Conservation (phyloP, 2,329 filamentous ascomycete genomes). For the Trichoderma harzianum region DNA sequence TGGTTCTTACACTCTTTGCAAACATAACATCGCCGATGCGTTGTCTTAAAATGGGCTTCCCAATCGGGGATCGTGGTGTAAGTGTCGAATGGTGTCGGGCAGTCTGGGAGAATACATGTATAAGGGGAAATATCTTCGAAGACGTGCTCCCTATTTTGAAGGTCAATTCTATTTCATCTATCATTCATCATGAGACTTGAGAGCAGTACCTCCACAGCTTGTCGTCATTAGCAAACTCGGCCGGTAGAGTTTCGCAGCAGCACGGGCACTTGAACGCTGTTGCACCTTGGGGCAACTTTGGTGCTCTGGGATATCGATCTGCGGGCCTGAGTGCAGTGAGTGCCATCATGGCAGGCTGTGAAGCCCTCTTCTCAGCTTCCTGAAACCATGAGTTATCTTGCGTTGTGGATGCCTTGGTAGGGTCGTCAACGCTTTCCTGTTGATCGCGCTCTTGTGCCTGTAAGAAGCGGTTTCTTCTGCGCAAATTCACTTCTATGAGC, state of each 20-base stretch:
- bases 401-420: neutral
- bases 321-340: neutral
- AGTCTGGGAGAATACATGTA: neutral
- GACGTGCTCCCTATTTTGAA: neutral
- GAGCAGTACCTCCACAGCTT: neutral
- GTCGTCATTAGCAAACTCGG: fast-evolving
- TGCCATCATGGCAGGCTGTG: neutral
- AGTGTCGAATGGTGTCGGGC: neutral
- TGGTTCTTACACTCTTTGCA: neutral
- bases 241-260: neutral
- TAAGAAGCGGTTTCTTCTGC: neutral
- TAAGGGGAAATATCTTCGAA: neutral
- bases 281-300: neutral
- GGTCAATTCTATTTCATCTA: fast-evolving
- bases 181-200: fast-evolving
- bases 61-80: neutral
- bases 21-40: neutral
- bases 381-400: neutral
- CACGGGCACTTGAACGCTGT: neutral
- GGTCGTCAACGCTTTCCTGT: neutral
- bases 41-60: neutral
- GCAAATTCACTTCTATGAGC: neutral
- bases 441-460: neutral
- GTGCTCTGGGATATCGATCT: neutral
- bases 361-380: neutral